Percentiles rank a stretch among this genome's conserved stretches.
Evolutionary conservation across 129 eudicot species (phyloP).

Genomic region (Lonicera japonica): DNA sequence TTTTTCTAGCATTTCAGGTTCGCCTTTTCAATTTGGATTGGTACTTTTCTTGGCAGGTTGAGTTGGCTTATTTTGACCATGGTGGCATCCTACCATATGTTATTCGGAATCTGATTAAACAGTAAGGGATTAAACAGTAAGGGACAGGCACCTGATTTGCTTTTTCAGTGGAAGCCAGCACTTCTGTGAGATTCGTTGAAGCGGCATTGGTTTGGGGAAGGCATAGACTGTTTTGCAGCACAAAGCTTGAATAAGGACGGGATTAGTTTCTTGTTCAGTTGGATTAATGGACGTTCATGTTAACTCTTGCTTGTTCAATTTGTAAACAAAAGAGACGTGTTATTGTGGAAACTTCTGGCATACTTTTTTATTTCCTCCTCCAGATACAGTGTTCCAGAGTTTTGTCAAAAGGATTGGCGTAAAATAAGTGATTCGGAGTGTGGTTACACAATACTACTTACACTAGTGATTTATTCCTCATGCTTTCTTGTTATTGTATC

Average conservation of each 20-base stretch:
- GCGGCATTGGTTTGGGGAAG: not conserved
- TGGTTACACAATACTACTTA: no score
- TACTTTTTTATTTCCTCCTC: no score
- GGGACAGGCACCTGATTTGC: not conserved
- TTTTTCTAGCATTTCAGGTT: not conserved
- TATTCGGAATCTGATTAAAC: constrained; percentile 57
- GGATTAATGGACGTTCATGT: not conserved
- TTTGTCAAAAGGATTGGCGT: no score
- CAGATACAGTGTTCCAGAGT: no score
- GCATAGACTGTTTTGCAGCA: not conserved
- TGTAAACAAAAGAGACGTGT: not conserved
- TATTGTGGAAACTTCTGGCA: no score
- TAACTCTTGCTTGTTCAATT: not conserved
- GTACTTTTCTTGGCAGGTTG: constrained; percentile 53
- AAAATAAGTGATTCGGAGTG: no score
- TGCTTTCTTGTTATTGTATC: no score
- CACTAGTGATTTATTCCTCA: no score
- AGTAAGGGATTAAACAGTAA: constrained; percentile 23
- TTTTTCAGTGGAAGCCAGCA: not conserved
- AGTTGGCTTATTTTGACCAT: constrained; percentile 85
- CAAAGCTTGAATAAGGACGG: not conserved
- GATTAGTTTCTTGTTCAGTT: not conserved
- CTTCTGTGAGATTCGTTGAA: not conserved
- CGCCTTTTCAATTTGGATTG: constrained; percentile 5
- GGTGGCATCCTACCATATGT: constrained; percentile 97